Evolutionary conservation across 2,329 filamentous ascomycete genomes (phyloP).

Genomic region (Emmonsiellopsis sp.): DNA sequence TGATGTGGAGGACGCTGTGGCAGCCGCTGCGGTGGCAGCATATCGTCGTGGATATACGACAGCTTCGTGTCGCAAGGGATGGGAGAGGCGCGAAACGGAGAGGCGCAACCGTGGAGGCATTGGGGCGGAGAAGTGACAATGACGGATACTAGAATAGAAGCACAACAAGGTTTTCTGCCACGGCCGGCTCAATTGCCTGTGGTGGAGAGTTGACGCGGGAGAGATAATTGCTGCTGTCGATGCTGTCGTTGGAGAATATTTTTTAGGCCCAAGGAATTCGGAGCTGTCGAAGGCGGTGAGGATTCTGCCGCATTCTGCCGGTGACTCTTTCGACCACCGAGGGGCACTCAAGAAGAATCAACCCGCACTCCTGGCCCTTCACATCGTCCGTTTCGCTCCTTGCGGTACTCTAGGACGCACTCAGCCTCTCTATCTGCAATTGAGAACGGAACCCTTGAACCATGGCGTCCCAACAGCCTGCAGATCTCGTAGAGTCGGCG

Average conservation of each 20-base stretch:
- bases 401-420: not conserved
- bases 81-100: slow-evolving; percentile 23
- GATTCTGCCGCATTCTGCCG: slow-evolving; percentile 5
- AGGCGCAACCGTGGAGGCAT: slow-evolving; percentile 48
- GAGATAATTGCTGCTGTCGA: not conserved
- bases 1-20: slow-evolving; percentile 26
- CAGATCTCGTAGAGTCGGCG: slow-evolving; percentile 25
- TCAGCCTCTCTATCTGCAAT: not conserved
- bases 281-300: not conserved
- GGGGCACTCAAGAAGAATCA: not conserved
- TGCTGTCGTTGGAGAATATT: not conserved
- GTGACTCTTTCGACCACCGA: not conserved
- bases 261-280: not conserved
- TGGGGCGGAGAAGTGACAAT: slow-evolving; percentile 11
- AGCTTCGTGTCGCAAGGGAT: slow-evolving; percentile 26
- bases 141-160: not conserved
- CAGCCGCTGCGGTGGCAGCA: slow-evolving; percentile 3
- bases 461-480: slow-evolving; percentile 17
- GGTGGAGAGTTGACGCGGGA: not conserved
- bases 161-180: not conserved
- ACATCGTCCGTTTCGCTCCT: not conserved
- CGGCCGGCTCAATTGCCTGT: not conserved
- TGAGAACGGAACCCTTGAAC: not conserved
- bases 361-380: not conserved
- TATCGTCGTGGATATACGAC: slow-evolving; percentile 1